Evolutionary conservation across 139 green algal genomes (phyloP).

Genomic region (Volvox reticuliferus): DNA sequence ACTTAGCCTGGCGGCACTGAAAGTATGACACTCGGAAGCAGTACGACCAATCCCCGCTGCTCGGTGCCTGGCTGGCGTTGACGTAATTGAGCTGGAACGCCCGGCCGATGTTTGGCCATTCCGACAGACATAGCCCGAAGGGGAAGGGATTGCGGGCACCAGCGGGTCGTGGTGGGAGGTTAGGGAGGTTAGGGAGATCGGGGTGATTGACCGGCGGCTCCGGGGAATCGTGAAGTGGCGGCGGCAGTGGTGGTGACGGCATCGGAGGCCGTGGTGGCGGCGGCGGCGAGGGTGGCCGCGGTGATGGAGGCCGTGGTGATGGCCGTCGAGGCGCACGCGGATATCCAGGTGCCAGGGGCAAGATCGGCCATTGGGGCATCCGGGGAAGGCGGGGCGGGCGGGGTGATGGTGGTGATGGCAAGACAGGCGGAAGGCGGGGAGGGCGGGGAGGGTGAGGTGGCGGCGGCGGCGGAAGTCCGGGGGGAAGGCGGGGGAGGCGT

Average conservation of each 20-base stretch:
- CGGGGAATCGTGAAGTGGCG: background rate
- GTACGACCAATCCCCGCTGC: background rate
- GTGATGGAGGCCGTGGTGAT: background rate
- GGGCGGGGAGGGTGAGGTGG: background rate
- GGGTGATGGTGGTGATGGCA: background rate
- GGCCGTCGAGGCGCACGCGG: background rate
- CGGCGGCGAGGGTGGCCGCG: background rate
- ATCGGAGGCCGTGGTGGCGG: background rate
- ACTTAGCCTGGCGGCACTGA: background rate
- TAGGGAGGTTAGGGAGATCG: background rate
- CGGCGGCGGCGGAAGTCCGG: background rate
- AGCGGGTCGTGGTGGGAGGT: background rate
- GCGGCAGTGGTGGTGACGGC: background rate
- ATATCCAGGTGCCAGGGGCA: no score
- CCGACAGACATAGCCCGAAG: conserved; percentile 13
- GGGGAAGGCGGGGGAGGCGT: background rate
- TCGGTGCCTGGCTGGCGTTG: background rate
- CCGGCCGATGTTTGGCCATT: background rate
- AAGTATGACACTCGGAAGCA: background rate
- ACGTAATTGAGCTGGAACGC: background rate
- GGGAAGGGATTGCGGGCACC: conserved; percentile 18
- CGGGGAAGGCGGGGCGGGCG: background rate
- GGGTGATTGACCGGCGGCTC: no score
- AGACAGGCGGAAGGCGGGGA: background rate
- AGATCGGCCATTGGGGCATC: background rate